Percentiles rank a stretch among this genome's conserved stretches.
Evolutionary conservation across 352 stramenopile genomes (phyloP).

Genomic region (Phytophthora sp.): DNA sequence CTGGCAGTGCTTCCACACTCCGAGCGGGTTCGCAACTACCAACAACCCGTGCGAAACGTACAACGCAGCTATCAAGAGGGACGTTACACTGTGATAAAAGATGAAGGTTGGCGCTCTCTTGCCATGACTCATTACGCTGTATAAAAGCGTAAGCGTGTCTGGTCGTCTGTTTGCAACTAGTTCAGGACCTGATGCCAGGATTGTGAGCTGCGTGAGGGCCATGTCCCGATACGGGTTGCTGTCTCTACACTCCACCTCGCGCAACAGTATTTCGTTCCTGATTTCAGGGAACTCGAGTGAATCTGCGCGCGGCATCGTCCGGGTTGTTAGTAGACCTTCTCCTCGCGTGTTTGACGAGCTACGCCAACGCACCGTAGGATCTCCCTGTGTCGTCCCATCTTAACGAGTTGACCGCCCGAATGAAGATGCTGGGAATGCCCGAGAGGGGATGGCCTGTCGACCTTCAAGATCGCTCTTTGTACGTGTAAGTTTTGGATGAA

Average conservation of each 20-base stretch:
- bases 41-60: constrained; percentile 36
- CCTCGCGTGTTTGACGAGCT: neutral
- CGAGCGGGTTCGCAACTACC: constrained; percentile 23
- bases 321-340: neutral
- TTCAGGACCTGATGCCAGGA: neutral
- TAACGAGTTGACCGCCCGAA: neutral
- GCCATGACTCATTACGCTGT: neutral
- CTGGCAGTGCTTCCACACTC: constrained; percentile 30
- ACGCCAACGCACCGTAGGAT: neutral
- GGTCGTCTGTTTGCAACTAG: neutral
- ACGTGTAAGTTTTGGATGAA: constrained; percentile 1
- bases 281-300: neutral
- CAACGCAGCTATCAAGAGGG: constrained; percentile 29
- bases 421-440: neutral
- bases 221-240: neutral
- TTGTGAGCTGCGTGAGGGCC: neutral
- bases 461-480: neutral
- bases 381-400: neutral
- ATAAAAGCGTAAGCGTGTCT: neutral
- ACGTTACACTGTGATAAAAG: constrained; percentile 14
- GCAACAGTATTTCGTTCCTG: constrained; percentile 6
- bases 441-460: neutral
- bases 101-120: constrained; percentile 14
- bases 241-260: neutral
- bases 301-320: neutral